Conservation (phyloP, 2,329 filamentous ascomycete species). For the Grosmannia serpens region DNA sequence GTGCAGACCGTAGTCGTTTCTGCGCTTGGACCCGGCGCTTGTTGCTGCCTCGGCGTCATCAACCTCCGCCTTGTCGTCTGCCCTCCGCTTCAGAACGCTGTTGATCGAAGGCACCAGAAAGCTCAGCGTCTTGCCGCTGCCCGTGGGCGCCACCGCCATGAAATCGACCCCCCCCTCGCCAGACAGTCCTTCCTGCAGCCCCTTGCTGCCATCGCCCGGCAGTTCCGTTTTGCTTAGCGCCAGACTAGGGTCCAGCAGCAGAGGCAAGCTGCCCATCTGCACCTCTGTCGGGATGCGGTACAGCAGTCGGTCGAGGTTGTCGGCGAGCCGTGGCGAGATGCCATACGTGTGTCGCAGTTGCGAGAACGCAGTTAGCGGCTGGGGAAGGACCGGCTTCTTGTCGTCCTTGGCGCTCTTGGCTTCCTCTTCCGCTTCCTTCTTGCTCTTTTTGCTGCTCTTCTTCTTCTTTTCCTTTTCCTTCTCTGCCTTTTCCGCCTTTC, state of each 20-base stretch:
- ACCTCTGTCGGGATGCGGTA: slow-evolving; percentile 88
- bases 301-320: slow-evolving; percentile 74
- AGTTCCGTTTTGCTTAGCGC: slow-evolving; percentile 29
- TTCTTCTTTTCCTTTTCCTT: slow-evolving; percentile 24
- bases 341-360: slow-evolving; percentile 60
- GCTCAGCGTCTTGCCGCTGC: slow-evolving; percentile 90
- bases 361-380: slow-evolving; percentile 66
- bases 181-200: slow-evolving; percentile 9
- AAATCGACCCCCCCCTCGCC: slow-evolving; percentile 51
- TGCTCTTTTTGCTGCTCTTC: slow-evolving; percentile 34
- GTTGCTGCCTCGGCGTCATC: slow-evolving; percentile 22
- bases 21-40: slow-evolving; percentile 9
- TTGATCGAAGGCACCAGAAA: slow-evolving; percentile 85
- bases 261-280: slow-evolving; percentile 73
- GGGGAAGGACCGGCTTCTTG: slow-evolving; percentile 59
- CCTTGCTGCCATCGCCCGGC: slow-evolving; percentile 10
- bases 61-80: slow-evolving; percentile 31
- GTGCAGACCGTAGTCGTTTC: slow-evolving; percentile 39
- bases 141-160: slow-evolving; percentile 82
- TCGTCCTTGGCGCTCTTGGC: slow-evolving; percentile 30
- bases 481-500: slow-evolving; percentile 27
- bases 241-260: slow-evolving; percentile 52
- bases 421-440: slow-evolving; percentile 33
- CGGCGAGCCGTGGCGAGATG: slow-evolving; percentile 60
- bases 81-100: slow-evolving; percentile 49